Percentiles rank a stretch among this genome's conserved stretches.
Conservation (phyloP, 73 alveolate species). For the Symbiodinium pilosum region DNA sequence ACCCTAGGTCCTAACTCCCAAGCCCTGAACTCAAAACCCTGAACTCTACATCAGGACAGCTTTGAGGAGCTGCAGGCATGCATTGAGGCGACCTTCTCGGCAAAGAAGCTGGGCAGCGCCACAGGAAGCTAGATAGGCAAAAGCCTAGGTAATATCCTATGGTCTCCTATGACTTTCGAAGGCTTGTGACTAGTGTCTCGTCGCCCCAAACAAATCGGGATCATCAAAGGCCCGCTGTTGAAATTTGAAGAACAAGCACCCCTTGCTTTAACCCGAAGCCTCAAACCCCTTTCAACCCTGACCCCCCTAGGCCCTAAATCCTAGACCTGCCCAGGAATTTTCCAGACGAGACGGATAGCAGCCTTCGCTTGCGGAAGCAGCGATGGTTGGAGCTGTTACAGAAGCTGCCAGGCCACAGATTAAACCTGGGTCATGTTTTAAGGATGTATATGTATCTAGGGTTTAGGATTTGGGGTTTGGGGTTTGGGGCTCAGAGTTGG, state of each 20-base stretch:
- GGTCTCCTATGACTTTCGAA: too few species aligned
- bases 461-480: too few species aligned
- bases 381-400: conserved; percentile 38
- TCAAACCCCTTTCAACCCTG: neutral
- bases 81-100: neutral
- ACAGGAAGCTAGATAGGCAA: too few species aligned
- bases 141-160: too few species aligned
- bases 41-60: neutral
- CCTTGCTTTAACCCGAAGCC: neutral
- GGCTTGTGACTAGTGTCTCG: too few species aligned
- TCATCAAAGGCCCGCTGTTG: neutral
- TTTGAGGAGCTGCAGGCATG: neutral
- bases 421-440: too few species aligned
- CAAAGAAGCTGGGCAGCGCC: too few species aligned
- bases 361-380: conserved; percentile 8
- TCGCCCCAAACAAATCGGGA: too few species aligned
- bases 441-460: too few species aligned
- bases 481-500: too few species aligned
- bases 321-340: neutral
- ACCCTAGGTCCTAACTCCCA: neutral
- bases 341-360: conserved; percentile 27
- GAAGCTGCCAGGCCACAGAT: neutral
- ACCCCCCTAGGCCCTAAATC: neutral
- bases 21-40: neutral
- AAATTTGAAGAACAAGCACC: neutral